phyloP scores from a whole-genome alignment of 1,284 basidiomycete species.

The Cystobasidiaceae sp. region DNA sequence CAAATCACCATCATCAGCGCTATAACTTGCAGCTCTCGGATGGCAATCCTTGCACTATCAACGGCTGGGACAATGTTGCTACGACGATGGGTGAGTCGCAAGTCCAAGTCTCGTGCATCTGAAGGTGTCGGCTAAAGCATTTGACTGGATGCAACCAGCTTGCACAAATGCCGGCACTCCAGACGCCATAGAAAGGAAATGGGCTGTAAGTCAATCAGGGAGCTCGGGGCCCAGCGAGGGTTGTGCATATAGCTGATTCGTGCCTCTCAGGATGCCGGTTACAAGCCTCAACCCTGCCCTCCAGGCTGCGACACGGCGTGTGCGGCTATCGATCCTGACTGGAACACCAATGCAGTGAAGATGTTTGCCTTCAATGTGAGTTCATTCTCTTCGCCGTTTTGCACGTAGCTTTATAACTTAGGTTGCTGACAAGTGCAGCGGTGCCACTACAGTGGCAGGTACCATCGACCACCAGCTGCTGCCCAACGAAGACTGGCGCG shows the following conservation, averaged over 20 bases:
- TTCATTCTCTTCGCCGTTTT: neutral
- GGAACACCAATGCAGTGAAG: conserved; percentile 1
- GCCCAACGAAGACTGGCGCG: too few species aligned
- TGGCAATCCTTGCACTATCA: neutral
- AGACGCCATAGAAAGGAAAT: neutral
- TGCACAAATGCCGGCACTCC: neutral
- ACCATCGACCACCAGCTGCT: too few species aligned
- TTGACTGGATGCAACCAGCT: too few species aligned
- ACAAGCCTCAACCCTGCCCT: conserved; percentile 7
- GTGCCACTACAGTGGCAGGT: too few species aligned
- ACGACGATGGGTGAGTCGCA: conserved; percentile 10
- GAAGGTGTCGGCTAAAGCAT: neutral
- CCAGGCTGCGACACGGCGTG: conserved; percentile 5
- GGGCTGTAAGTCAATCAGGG: neutral
- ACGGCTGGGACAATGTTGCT: neutral
- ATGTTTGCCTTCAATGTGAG: conserved; percentile 14
- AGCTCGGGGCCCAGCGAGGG: too few species aligned
- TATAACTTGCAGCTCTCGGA: neutral
- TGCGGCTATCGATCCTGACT: conserved; percentile 12
- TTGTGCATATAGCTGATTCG: too few species aligned
- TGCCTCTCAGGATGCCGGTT: neutral
- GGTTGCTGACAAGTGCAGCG: too few species aligned
- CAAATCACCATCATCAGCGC: conserved; percentile 2
- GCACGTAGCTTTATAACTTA: too few species aligned
- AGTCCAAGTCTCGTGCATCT: too few species aligned